Evolutionary conservation across 2,329 filamentous ascomycete species (phyloP), one percentile per base, ranked within the genome.

Genomic region (Gaeumannomyces sp.): DNA sequence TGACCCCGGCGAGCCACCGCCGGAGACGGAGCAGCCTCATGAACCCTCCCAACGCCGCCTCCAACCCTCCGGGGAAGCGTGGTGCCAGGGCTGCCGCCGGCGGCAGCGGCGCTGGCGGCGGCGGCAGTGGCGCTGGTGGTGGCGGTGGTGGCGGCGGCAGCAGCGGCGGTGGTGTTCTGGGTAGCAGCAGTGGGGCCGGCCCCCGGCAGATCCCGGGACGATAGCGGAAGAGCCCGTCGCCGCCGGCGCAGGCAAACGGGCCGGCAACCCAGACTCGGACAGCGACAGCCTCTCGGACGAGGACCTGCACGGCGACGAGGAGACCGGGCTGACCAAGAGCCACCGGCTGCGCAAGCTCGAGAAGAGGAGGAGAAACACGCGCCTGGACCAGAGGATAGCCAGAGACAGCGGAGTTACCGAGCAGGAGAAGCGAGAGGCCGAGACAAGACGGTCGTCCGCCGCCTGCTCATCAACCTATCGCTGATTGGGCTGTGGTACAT

Each of bases 401-500:
- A 82, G 81, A 53, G 83, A 84, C 69, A 83, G 59, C 50, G 61
- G 60, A 61, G 79, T 89, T 59, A 87, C 88, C n/a, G 83, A 83
- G 58, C 86, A 89, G 69, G 91, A 94, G 78, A 87, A 87, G 76
- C 89, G 87, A 71, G 79, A 92, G 72, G 92, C 91, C 8, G 90
- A n/a, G n/a, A 95, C 77, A 84, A 87, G 74, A 88, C 83, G 71
- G 85, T 98, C 56, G 68, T 92, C 61, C 88, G 81, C 74, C 87
- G 82, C 65, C 79, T 93, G 64, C 74, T 89, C 65, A 79, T 93
- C 72, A 97, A 98, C 75, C 84, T 82, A n/a, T 72, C 84, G n/a
- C 79, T 99, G 69, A 97, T 98, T 69, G 83, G 85, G 29, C 77
- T 96, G 68, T 99, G 95, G 94, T 95, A 87, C 68, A 79, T 93